phyloP scores from a whole-genome alignment of 2,329 filamentous ascomycete genomes.

The Neoscytalidium dimidiatum region DNA sequence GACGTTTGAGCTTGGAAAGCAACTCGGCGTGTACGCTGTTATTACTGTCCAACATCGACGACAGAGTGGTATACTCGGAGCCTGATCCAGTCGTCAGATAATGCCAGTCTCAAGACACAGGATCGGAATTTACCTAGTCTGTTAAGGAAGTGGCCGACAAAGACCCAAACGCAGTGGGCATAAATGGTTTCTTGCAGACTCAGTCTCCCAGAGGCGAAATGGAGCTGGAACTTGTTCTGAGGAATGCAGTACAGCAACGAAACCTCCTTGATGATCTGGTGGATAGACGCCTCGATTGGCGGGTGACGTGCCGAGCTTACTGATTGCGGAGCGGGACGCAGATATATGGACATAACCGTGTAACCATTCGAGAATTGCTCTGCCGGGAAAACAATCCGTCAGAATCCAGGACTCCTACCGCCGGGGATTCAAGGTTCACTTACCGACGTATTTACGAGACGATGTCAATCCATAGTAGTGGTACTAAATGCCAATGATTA shows the following conservation, averaged over 20 bases:
- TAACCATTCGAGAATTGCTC: slow-evolving; percentile 98
- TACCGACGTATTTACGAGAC: slow-evolving; percentile 84
- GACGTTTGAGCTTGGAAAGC: slow-evolving; percentile 91
- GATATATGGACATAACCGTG: slow-evolving; percentile 93
- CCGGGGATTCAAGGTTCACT: not conserved
- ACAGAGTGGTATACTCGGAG: slow-evolving; percentile 86
- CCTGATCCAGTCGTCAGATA: slow-evolving; percentile 27
- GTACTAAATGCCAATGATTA: slow-evolving; percentile 52
- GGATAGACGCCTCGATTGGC: slow-evolving; percentile 89
- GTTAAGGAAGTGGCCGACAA: slow-evolving; percentile 97
- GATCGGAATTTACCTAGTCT: slow-evolving; percentile 59
- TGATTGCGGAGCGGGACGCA: slow-evolving; percentile 67
- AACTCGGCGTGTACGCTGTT: slow-evolving; percentile 86
- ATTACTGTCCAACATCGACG: slow-evolving; percentile 74
- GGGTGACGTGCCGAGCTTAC: slow-evolving; percentile 63
- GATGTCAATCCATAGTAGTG: slow-evolving; percentile 98
- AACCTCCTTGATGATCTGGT: slow-evolving; percentile 98
- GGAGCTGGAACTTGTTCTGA: slow-evolving; percentile 89
- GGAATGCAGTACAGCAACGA: slow-evolving; percentile 97
- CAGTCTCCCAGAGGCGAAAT: slow-evolving; percentile 83
- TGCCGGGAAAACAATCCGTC: slow-evolving; percentile 33
- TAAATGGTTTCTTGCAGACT: slow-evolving; percentile 97
- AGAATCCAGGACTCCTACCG: not conserved
- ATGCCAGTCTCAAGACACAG: no score
- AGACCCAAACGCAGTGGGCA: slow-evolving; percentile 96